Evolutionary conservation across 345 rosid genomes (phyloP).

Genomic region (Lepidium didymum): DNA sequence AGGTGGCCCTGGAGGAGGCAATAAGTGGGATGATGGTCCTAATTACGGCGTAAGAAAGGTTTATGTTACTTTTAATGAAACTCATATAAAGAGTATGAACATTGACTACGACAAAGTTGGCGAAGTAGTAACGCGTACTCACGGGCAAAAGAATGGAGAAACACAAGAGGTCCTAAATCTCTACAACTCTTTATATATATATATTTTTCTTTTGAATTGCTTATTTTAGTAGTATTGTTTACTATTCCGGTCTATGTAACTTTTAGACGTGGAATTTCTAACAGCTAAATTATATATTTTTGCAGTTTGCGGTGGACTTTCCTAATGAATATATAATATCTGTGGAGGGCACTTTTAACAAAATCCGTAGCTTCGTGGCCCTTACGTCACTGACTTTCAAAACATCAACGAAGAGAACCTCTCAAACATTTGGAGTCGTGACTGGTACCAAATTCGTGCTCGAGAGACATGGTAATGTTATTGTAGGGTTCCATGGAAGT

Average conservation of each 20-base stretch:
- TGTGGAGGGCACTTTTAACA: conserved; percentile 4
- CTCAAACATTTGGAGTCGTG: neutral
- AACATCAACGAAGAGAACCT: neutral
- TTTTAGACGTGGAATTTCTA: neutral
- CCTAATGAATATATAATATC: conserved; percentile 12
- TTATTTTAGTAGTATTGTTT: neutral
- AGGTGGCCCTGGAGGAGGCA: conserved; percentile 3
- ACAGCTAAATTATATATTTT: neutral
- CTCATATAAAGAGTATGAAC: conserved; percentile 15
- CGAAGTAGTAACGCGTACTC: neutral
- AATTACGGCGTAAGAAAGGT: conserved; percentile 1
- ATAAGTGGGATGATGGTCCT: conserved; percentile 18
- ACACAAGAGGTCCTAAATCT: conserved; percentile 15
- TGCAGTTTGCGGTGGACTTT: conserved; percentile 7
- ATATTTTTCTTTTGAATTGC: neutral
- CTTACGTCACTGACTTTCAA: conserved; percentile 7
- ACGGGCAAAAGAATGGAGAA: conserved; percentile 18
- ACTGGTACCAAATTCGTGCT: neutral
- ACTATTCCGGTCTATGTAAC: neutral
- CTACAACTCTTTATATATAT: neutral
- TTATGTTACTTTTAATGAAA: conserved; percentile 14
- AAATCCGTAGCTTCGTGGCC: neutral
- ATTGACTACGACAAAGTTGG: conserved; percentile 14
- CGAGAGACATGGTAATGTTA: neutral
- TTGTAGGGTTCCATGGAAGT: conserved; percentile 10